These are phyloP conservation scores for Pseudoscleropodium purum DNA, from an alignment of 225 moss, liverwort and hornwort genomes.

Conservation along the genomic window DNA sequence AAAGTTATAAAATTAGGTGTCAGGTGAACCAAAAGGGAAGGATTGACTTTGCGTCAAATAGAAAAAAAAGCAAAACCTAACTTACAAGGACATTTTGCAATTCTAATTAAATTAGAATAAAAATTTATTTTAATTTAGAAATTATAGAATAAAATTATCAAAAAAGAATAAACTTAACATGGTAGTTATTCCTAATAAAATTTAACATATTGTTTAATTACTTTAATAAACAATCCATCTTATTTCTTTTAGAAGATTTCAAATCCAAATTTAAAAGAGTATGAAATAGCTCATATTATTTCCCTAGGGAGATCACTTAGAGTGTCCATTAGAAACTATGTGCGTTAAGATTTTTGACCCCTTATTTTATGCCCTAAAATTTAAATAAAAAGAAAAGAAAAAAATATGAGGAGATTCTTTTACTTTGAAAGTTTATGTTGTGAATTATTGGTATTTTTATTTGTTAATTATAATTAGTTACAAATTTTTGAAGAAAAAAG, in stretches of 20 bases:
- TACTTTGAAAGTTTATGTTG: too few relatives aligned
- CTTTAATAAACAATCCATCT: not conserved
- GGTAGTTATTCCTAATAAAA: not conserved
- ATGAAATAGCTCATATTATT: not conserved
- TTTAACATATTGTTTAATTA: rapidly evolving
- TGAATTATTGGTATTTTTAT: too few relatives aligned
- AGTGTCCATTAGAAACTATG: too few relatives aligned
- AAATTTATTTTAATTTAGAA: not conserved
- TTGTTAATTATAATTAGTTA: too few relatives aligned
- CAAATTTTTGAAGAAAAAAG: too few relatives aligned
- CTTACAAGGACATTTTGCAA: not conserved
- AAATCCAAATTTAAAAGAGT: not conserved
- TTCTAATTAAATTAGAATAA: not conserved
- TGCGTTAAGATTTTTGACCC: too few relatives aligned
- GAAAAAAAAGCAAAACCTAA: not conserved
- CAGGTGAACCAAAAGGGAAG: not conserved
- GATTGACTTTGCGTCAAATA: not conserved
- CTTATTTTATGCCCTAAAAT: too few relatives aligned
- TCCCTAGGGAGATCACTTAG: too few relatives aligned
- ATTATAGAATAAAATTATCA: not conserved
- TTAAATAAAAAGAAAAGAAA: too few relatives aligned
- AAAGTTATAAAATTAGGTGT: not conserved
- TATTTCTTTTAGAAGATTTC: not conserved
- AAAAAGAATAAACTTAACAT: not conserved
- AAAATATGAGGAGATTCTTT: too few relatives aligned